Base-by-base conservation (phyloP, 768 basidiomycete genomes). In the Lyophyllum shimeji region DNA sequence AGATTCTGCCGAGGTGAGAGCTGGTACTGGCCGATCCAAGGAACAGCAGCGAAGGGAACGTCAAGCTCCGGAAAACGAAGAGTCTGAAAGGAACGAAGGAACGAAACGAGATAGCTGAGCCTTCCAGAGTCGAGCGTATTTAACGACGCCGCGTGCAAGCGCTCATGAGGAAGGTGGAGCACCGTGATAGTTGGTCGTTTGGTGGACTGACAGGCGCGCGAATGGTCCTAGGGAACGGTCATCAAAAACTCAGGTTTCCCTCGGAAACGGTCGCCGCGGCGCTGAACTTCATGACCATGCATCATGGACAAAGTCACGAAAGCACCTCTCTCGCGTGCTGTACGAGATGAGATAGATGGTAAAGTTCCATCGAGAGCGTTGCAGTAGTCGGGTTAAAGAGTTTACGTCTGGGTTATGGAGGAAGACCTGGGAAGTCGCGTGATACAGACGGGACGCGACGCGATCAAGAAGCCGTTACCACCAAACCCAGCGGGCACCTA, bases 11-110 rank as follows among this genome's bases (percentile, higher is more conserved):
- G 21, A 34, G 48, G 24, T 37, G 4, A 46, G 21, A 6, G 27
- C 7, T 29, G 57, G 9, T 29, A 29, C 9, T 5, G 29, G 29
- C 29, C 9, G 29, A n/a, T 42, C 24, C 18, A 23, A 46, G 55
- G 50, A 52, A 46, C 23, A 48, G 55, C 53, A 18, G 46, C 29
- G 29, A 50, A 55, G 39, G 52, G 58, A 59, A 59, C 58, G 58
- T 59, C 58, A 59, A 59, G 58, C 51, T 52, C 58, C 58, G 51
- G 39, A 39, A 47, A 50, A 40, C 15, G 11, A 31, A 42, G 46
- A 29, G 24, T 17, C 20, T 9, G 29, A 34, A 46, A 46, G 7
- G 34, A 37, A 37, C 29, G 39, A 29, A 46, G 46, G 49, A 33
- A n/a, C 18, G 23, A 45, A 21, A 25, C 23, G 5, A 13, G 15